Evolutionary conservation across 371 early-diverging fungal species (phyloP), one percentile per base, ranked within the genome.

Genomic region (Capillidium rhysosporum): DNA sequence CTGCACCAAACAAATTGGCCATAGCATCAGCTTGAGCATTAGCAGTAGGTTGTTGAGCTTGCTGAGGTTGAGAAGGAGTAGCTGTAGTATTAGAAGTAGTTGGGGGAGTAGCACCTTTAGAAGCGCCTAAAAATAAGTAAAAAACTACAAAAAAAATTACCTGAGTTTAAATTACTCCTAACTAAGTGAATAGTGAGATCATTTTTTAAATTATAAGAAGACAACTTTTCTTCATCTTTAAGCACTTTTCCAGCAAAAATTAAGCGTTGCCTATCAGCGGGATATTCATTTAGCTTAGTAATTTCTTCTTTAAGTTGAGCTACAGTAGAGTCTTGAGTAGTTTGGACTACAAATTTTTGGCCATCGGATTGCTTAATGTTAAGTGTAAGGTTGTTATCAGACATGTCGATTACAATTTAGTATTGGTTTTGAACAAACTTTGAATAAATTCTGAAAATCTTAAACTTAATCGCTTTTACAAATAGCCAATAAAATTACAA

Each of bases 181-280:
- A 91, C 89, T 80, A 91, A 76, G 55, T 91, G 92, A 1, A 91
- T 73, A 18, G 86, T 88, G 59, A 75, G 70, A 0, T 76, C 80
- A 39, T 82, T 80, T 0, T 71, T 73, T 34, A 97, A 71, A 63
- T 92, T 92, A 70, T 86, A 89, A 23, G 66, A 68, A 5, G 66
- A 63, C 14, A 97, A 62, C 0, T 70, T 72, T 40, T 92, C 92
- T 24, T 65, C 76, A 66, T 97, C 93, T 72, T 97, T 94, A 47
- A 97, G 75, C n/a, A 97, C 89, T 51, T 81, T 73, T 9, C 97
- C 97, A 30, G 91, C 80, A 62, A 77, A 97, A 61, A 97, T 97
- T 49, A 97, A 74, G 28, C 92, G 75, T 67, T 87, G 89, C 56
- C 79, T 70, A 26, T 78, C 79, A n/a, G 75, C 79, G n/a, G 86